Base-by-base conservation (phyloP, 2,329 filamentous ascomycete genomes). In the Aspergillus unguis region DNA sequence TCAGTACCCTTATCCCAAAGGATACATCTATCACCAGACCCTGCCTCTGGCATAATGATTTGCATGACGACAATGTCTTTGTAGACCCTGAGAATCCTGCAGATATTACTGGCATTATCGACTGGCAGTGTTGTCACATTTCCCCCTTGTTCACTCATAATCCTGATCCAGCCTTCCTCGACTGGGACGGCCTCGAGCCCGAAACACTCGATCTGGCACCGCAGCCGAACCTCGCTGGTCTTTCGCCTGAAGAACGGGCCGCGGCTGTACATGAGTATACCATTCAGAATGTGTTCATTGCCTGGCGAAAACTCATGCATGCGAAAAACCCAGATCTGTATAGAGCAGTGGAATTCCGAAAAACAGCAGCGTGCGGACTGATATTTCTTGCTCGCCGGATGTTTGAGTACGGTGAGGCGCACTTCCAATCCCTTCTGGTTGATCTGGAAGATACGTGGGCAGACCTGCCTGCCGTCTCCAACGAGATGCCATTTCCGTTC, bases 11-110 rank as follows among this genome's bases (percentile, higher is more conserved):
- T 50, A 58, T 64, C 38, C 64, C 64, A 35, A 60, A 61, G 17
- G 56, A 64, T 37, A 52, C 53, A 37, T 33, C 55, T 11, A 60
- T 61, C 27, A 61, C 52, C 29, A 62, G 31, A 2, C 59, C 62
- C 2, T 54, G 48, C 50, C 57, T 68, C 45, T 70, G 65, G 62
- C 64, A 67, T 52, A 57, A 64, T 53, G 61, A 67, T 58, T 51
- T 68, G 25, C 62, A 67, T 44, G 55, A 61, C 55, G 62, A 65
- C 25, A 68, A 67, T 52, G 53, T 70, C 47, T 71, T 69, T 28
- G 59, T 70, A 29, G 66, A 70, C 54, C 64, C 62, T 23, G 9
- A 60, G 6, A 59, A 67, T 37, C 58, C 61, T 1, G 58, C 48
- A 49, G 58, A 52, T 4, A 64, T 69, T 25, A 60, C 62, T 4